A percentile compares a stretch with the other conserved stretches of the same genome.
Evolutionary conservation across 495 filamentous ascomycete species (phyloP).

Genomic region (Platismatia glauca): DNA sequence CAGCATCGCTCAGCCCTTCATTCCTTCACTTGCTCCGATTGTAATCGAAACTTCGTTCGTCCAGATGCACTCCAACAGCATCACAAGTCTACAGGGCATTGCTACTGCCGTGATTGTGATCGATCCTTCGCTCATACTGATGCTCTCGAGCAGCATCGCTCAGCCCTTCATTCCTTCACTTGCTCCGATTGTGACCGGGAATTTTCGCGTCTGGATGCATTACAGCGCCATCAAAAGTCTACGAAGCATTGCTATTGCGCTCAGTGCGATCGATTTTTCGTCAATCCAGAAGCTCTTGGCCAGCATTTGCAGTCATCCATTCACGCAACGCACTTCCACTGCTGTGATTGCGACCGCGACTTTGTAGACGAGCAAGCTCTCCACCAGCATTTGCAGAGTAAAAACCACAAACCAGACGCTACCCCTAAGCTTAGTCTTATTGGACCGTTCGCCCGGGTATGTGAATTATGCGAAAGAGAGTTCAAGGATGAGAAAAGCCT

Average conservation of each 20-base stretch:
- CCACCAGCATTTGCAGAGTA: constrained; percentile 13
- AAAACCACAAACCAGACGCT: constrained; percentile 6
- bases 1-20: constrained; percentile 15
- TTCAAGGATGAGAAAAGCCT: constrained; percentile 22
- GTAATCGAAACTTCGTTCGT: constrained; percentile 7
- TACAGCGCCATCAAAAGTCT: constrained; percentile 8
- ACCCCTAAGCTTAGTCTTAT: constrained; percentile 11
- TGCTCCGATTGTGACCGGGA: constrained; percentile 3
- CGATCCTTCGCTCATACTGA: constrained; percentile 3
- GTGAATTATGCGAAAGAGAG: constrained; percentile 15
- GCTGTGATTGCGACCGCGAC: constrained; percentile 17
- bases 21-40: constrained; percentile 7
- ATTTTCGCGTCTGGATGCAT: constrained; percentile 2
- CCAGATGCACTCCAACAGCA: constrained; percentile 2
- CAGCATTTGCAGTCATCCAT: constrained; percentile 16
- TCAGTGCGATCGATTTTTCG: constrained; percentile 13
- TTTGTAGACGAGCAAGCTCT: constrained; percentile 15
- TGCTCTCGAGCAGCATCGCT: constrained; percentile 11
- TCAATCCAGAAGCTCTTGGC: constrained; percentile 10
- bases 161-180: constrained; percentile 12
- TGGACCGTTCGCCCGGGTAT: not conserved
- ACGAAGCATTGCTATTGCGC: constrained; percentile 13
- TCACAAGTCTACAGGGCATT: constrained; percentile 9
- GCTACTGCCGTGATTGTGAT: constrained; percentile 10
- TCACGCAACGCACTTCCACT: constrained; percentile 19